Evolutionary conservation across 2,329 filamentous ascomycete genomes (phyloP).

Genomic region (Calcarisporium arbuscula): DNA sequence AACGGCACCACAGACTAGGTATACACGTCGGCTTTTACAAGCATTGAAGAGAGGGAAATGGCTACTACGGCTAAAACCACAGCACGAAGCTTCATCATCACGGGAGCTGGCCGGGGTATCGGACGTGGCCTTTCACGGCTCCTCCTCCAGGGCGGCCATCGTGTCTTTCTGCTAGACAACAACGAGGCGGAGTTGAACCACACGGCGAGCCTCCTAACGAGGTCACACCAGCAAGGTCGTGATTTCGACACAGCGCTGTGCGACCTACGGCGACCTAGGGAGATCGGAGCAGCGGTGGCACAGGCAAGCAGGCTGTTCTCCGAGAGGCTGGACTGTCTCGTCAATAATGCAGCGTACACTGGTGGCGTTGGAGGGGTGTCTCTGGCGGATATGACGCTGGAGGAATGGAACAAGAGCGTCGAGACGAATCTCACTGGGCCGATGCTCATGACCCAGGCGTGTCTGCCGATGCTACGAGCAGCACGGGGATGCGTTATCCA

Average conservation of each 20-base stretch:
- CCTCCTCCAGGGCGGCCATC: conserved; percentile 29
- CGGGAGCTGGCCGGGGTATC: conserved; percentile 16
- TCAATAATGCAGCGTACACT: conserved; percentile 36
- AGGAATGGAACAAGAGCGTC: conserved; percentile 29
- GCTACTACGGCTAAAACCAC: no score
- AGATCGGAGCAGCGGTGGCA: conserved; percentile 21
- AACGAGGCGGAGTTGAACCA: conserved; percentile 30
- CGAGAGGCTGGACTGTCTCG: conserved; percentile 29
- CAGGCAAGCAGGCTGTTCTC: conserved; percentile 25
- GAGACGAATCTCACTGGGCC: conserved; percentile 31
- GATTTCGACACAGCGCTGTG: conserved; percentile 18
- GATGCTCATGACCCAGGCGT: conserved; percentile 22
- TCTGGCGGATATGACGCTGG: conserved; percentile 25
- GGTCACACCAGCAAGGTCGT: conserved; percentile 6
- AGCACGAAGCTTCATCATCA: conserved; percentile 15
- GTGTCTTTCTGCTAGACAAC: conserved; percentile 32
- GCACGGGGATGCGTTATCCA: conserved; percentile 31
- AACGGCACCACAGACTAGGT: no score
- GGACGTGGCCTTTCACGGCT: conserved; percentile 18
- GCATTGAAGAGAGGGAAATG: no score
- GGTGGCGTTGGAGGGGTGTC: conserved; percentile 22
- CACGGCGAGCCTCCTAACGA: conserved; percentile 19
- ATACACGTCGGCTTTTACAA: no score
- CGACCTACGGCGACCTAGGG: conserved; percentile 24
- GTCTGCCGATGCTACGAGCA: conserved; percentile 17